Evolutionary conservation across 441 rosid species (phyloP).

Genomic region (Populus trichocarpa): DNA sequence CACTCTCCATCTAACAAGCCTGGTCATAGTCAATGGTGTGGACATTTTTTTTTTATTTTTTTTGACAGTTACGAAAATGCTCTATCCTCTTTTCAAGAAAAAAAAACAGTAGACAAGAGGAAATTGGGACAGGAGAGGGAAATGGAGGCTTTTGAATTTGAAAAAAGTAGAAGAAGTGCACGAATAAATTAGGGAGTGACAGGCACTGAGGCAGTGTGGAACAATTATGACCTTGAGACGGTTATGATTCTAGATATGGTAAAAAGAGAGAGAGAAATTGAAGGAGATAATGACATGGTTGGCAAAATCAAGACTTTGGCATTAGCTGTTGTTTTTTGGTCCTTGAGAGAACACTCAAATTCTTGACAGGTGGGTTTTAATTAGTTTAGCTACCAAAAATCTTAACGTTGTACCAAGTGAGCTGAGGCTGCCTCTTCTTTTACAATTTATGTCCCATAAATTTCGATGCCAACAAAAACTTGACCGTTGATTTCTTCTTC

Average conservation of each 20-base stretch:
- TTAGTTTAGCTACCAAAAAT: too few species aligned
- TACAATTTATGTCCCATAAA: neutral
- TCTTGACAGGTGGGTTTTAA: neutral
- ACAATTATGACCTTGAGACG: conserved; percentile 23
- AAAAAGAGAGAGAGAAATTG: conserved; percentile 14
- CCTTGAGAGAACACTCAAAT: neutral
- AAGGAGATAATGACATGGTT: neutral
- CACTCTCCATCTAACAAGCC: conserved; percentile 53
- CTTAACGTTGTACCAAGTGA: neutral
- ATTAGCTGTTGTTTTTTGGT: neutral
- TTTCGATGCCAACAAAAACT: neutral
- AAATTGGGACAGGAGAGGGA: conserved; percentile 19
- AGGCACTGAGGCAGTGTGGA: conserved; percentile 7
- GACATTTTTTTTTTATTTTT: conserved; percentile 25
- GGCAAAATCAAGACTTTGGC: neutral
- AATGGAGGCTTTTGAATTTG: conserved; percentile 37
- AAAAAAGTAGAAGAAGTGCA: conserved; percentile 16
- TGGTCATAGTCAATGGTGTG: conserved; percentile 44
- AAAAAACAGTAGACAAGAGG: neutral
- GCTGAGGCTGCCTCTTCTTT: too few species aligned
- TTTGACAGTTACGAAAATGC: neutral
- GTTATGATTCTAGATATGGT: conserved; percentile 34
- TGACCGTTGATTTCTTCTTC: neutral
- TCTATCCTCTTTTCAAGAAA: neutral
- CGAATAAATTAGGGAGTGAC: conserved; percentile 26